phyloP scores from a whole-genome alignment of 2,329 filamentous ascomycete genomes.

The Diaporthe helianthi region DNA sequence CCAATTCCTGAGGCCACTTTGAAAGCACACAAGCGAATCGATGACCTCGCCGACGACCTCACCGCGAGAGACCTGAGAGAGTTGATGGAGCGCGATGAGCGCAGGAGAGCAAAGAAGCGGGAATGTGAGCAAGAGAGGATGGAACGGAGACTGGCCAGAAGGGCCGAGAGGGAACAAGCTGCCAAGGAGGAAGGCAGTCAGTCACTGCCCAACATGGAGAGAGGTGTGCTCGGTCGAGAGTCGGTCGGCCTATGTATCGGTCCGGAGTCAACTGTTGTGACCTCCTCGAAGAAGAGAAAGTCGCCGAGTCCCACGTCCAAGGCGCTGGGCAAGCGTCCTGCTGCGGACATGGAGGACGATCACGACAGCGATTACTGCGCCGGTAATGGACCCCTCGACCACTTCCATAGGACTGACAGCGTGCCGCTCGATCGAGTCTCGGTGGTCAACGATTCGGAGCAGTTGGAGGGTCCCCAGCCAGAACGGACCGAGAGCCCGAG shows the following conservation, averaged over 20 bases:
- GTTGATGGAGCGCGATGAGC: constrained; percentile 86
- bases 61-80: constrained; percentile 85
- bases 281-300: constrained; percentile 61
- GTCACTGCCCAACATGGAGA: constrained; percentile 63
- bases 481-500: constrained; percentile 43
- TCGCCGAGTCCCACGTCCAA: constrained; percentile 42
- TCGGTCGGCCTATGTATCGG: constrained; percentile 63
- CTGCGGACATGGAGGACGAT: constrained; percentile 33
- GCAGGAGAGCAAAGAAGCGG: constrained; percentile 78
- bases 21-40: constrained; percentile 67
- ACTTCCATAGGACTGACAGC: constrained; percentile 59
- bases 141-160: constrained; percentile 68
- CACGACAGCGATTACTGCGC: constrained; percentile 32
- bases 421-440: constrained; percentile 45
- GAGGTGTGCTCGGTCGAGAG: constrained; percentile 67
- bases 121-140: constrained; percentile 71
- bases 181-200: constrained; percentile 63
- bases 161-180: constrained; percentile 70
- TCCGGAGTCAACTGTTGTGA: constrained; percentile 61
- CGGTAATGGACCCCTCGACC: constrained; percentile 36
- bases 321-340: constrained; percentile 42
- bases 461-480: constrained; percentile 35
- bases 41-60: constrained; percentile 82
- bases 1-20: constrained; percentile 67
- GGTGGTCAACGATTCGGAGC: constrained; percentile 34